Evolutionary conservation across 2,329 filamentous ascomycete genomes (phyloP), one percentile per base, ranked within the genome.

Genomic region (Rutstroemia sp.): DNA sequence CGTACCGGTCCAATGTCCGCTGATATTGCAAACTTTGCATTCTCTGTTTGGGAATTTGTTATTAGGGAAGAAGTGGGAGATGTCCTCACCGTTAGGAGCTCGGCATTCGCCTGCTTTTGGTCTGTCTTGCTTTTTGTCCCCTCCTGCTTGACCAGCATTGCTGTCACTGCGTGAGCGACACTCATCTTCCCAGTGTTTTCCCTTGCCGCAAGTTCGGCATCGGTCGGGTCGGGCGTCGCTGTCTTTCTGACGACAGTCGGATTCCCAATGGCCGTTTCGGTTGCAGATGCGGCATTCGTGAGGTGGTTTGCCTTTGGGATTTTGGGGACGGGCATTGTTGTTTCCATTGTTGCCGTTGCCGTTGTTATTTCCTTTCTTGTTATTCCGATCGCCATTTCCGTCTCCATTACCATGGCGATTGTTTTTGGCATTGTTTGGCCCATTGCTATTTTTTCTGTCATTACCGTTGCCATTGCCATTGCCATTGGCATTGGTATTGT

Each of bases 131-230:
- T 50, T 50, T 0, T 14, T 17, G 5, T 30, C 46, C 6, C 53
- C 46, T 12, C 21, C n/a, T 17, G 4, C n/a, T 48, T 34, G 30
- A 34, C 30, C 30, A 42, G 9, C 19, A 54, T 27, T 48, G 19
- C 25, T 48, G 5, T 21, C 25, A 5, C 41, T 54, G 42, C 44
- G 47, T 3, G 16, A 19, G 12, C 51, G n/a, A 42, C 52, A 55
- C 14, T 44, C 45, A 50, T 55, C 25, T 23, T 55, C 52, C 52
- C 52, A 55, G 37, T 55, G 52, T n/a, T 42, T 42, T 6, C 37
- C 46, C 42, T 21, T 17, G 16, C 10, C 16, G 16, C 52, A 55
- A 16, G 30, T 38, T 8, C 52, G 7, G 42, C 52, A 55, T 8
- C 14, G 21, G 0, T 16, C 14, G 1, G 19, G 27, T 34, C 5